Evolutionary conservation across 1,139 yeast species (phyloP), one percentile per base, ranked within the genome.

Genomic region (Meyerozyma carpophila): DNA sequence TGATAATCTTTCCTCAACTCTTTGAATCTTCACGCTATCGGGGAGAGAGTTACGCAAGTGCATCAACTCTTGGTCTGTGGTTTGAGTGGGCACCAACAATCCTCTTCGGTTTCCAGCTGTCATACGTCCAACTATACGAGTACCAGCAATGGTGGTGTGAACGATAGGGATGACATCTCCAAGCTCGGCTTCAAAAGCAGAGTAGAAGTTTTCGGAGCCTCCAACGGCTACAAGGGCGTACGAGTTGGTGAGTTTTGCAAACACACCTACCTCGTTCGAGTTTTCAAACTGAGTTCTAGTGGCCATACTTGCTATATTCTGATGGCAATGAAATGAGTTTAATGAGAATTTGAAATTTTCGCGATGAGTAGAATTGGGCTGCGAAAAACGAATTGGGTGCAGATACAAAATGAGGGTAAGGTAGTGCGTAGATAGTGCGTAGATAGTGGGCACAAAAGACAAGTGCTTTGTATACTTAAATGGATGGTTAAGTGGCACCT

Each of bases 71-170:
- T 93, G 98, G 66, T 94, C 99, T n/a, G 98, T 89, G 42, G 98
- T 94, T 67, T 91, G 96, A 26, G 95, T 88, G 48, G 99, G 99
- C 14, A 94, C 98, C 47, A 94, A 77, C 53, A 94, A 74, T 37
- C 99, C 99, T 64, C 98, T 81, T 75, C 98, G 84, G 77, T 94
- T 94, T 60, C 99, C 99, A 36, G 97, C 97, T 37, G 96, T 87
- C 96, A 94, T 87, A 66, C 98, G 81, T 55, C 99, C 99, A 49
- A 94, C 88, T 53, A 94, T 94, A 70, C 98, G 85, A 56, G 96
- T 90, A 55, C 98, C 98, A 38, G 97, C 97, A 58, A 94, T 93
- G 50, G 98, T 93, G 45, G 98, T 88, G 63, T 93, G 97, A 51
- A 89, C 94, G 59, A 93, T 90, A 46, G 98, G 98, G 50, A 94